These are phyloP conservation scores for Ichthyophonus hoferi DNA, from an alignment of 208 protist species.

Conservation along the genomic window DNA sequence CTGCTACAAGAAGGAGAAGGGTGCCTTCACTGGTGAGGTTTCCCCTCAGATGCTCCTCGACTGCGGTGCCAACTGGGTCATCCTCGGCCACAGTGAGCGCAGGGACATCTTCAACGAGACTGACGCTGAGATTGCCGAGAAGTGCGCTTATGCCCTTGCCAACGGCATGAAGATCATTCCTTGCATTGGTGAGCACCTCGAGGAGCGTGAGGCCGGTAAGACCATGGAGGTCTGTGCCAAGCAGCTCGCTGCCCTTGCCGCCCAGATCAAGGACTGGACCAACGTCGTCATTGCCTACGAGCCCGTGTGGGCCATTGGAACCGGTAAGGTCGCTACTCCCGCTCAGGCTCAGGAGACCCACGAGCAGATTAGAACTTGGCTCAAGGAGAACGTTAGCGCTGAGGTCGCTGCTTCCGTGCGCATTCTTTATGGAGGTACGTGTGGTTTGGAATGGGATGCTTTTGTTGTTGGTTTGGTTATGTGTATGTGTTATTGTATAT, in stretches of 20 bases:
- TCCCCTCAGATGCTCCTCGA: slow-evolving; percentile 76
- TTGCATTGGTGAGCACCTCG: slow-evolving; percentile 91
- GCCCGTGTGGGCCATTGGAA: slow-evolving; percentile 98
- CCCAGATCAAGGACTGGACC: slow-evolving; percentile 65
- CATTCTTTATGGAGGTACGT: slow-evolving; percentile 97
- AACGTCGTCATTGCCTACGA: slow-evolving; percentile 96
- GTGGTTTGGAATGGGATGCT: too few relatives aligned
- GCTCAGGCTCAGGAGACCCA: slow-evolving; percentile 81
- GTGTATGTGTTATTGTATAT: too few relatives aligned
- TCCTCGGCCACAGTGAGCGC: slow-evolving; percentile 94
- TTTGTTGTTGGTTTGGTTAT: too few relatives aligned
- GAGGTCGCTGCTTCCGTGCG: slow-evolving; percentile 78
- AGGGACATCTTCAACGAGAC: slow-evolving; percentile 85
- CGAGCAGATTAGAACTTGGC: slow-evolving; percentile 75
- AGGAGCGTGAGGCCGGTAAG: slow-evolving; percentile 79
- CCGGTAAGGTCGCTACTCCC: slow-evolving; percentile 89
- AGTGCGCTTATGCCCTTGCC: slow-evolving; percentile 71
- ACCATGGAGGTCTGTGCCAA: slow-evolving; percentile 78
- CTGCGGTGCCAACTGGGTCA: slow-evolving; percentile 79
- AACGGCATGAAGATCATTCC: slow-evolving; percentile 84
- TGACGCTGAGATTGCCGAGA: slow-evolving; percentile 80
- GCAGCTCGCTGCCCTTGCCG: slow-evolving; percentile 79
- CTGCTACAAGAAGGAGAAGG: slow-evolving; percentile 41
- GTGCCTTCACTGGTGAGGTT: slow-evolving; percentile 62
- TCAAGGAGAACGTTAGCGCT: slow-evolving; percentile 71